phyloP scores from a whole-genome alignment of 2,329 filamentous ascomycete species.

The Aspergillus brasiliensis region DNA sequence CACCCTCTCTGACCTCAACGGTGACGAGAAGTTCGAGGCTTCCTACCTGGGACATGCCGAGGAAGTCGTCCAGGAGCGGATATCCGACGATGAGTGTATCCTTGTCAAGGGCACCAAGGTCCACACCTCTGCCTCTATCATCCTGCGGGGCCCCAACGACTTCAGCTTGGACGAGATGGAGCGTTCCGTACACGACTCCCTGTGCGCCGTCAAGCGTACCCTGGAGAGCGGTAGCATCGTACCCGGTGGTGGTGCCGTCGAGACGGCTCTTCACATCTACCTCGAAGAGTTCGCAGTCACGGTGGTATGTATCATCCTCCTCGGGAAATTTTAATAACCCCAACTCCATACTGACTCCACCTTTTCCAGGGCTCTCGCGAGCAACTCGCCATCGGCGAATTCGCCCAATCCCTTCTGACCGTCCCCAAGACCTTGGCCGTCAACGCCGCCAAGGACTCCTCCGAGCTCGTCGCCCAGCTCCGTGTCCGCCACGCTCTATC shows the following conservation, averaged over 20 bases:
- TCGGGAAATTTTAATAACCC: not conserved
- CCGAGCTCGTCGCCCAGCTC: constrained; percentile 92
- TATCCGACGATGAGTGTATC: constrained; percentile 98
- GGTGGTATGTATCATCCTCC: constrained; percentile 61
- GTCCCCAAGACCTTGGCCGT: constrained; percentile 96
- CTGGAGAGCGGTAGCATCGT: constrained; percentile 96
- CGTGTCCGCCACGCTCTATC: constrained; percentile 92
- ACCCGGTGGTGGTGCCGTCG: constrained; percentile 91
- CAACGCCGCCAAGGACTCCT: constrained; percentile 95
- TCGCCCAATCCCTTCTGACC: constrained; percentile 88
- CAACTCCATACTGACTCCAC: constrained; percentile 1
- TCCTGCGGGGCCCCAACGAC: constrained; percentile 93
- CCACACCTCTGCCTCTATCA: constrained; percentile 91
- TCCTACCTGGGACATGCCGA: constrained; percentile 89
- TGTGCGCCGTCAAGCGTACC: constrained; percentile 95
- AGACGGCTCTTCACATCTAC: constrained; percentile 99
- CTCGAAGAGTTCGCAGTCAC: constrained; percentile 98
- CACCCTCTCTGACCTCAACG: constrained; percentile 93
- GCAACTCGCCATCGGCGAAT: constrained; percentile 96
- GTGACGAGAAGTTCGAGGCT: constrained; percentile 93
- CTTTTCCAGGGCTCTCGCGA: constrained; percentile 73
- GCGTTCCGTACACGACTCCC: constrained; percentile 93
- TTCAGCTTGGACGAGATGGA: constrained; percentile 99
- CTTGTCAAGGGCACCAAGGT: constrained; percentile 93
- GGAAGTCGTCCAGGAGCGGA: constrained; percentile 96